Evolutionary conservation across 2,329 filamentous ascomycete species (phyloP), one percentile per base, ranked within the genome.

Genomic region (Ophiocordyceps camponoti-saundersi): DNA sequence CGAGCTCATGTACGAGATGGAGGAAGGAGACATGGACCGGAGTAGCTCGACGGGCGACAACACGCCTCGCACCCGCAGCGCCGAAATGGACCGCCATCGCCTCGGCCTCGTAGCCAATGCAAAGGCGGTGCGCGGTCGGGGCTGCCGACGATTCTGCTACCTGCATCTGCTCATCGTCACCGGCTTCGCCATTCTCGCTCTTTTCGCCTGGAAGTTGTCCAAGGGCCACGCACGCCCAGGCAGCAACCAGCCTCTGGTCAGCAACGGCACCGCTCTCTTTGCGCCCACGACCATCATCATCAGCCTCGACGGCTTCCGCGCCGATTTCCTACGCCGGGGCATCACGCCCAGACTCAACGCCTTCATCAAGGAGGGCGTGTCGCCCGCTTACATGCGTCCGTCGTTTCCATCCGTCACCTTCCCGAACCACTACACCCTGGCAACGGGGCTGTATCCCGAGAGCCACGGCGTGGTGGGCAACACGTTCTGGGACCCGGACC

Each of bases 331-430:
- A 40, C 77, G 83, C 52, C 80, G 88, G 15, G 82, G 81, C 1
- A 66, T 96, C 30, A 95, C 90, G 1, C 92, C 90, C 1, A 80
- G 82, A 2, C 69, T 98, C 10, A 85, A 79, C 54, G 73, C 79
- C 2, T 82, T 98, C 52, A 71, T 95, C 51, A 75, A 77, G 50
- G 79, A 87, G 52, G 92, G 92, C 29, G 80, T 96, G 12, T 95
- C 89, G 6, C 90, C 92, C 3, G 74, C 79, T 53, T 95, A 90
- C 64, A 95, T 98, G 88, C 73, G 79, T 7, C 92, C 92, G 0
- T 93, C 87, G 39, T 98, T 98, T 53, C 92, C 92, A 0, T 94
- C 86, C 21, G 86, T 98, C 43, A 98, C 92, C 0, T 98, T 98
- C 56, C 92, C 92, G 13, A 90, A 96, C 56, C 92, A 96, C 62